phyloP scores from a whole-genome alignment of 140 eudicot species.

The Bidens hawaiensis region DNA sequence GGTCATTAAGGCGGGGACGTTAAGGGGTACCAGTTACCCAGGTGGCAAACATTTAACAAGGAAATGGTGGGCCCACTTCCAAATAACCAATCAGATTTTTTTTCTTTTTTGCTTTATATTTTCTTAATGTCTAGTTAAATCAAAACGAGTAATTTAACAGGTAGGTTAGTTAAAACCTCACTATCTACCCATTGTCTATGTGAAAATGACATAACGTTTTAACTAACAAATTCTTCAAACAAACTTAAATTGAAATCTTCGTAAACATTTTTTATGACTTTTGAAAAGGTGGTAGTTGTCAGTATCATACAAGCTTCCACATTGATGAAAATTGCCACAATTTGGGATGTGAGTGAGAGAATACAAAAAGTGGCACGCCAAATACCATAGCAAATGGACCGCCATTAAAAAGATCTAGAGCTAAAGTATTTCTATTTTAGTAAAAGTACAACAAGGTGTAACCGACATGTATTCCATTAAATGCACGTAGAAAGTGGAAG shows the following conservation, averaged over 20 bases:
- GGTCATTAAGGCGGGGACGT: no score
- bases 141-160: no score
- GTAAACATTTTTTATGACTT: neutral
- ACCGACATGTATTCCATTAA: conserved; percentile 12
- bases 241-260: neutral
- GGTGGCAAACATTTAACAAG: no score
- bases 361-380: conserved; percentile 8
- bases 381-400: conserved; percentile 10
- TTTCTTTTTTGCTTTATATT: no score
- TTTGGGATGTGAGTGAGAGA: neutral
- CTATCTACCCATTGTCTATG: neutral
- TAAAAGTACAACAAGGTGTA: conserved; percentile 4
- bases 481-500: conserved; percentile 14
- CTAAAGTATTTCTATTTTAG: conserved; percentile 1
- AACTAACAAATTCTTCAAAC: neutral
- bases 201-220: neutral
- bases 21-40: no score
- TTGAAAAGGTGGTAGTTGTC: neutral
- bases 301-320: conserved; percentile 20
- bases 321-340: conserved; percentile 15
- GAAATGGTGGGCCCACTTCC: no score
- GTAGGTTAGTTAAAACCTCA: no score
- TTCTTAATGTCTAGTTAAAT: no score
- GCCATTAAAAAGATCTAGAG: neutral
- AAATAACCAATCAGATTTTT: no score